Evolutionary conservation across 768 basidiomycete genomes (phyloP).

Genomic region (Auricularia cornea): DNA sequence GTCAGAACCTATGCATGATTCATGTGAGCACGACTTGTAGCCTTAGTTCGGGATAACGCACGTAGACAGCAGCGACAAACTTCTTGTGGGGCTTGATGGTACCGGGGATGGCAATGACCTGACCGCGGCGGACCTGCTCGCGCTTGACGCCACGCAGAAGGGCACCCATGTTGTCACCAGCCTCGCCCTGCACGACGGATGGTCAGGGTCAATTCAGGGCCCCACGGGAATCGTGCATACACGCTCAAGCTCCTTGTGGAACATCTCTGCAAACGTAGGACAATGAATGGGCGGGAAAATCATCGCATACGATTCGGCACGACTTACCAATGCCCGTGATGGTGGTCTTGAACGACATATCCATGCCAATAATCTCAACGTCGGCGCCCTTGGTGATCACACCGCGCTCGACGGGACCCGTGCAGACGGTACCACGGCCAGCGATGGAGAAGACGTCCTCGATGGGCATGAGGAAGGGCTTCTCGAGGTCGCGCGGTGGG

Average conservation of each 20-base stretch:
- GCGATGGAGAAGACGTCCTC: slow-evolving; percentile 98
- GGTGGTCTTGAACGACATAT: slow-evolving; percentile 76
- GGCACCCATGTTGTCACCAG: slow-evolving; percentile 99
- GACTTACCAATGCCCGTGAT: slow-evolving; percentile 83
- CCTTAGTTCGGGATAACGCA: slow-evolving; percentile 24
- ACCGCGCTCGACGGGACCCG: slow-evolving; percentile 93
- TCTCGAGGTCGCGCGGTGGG: slow-evolving; percentile 91
- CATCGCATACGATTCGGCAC: no score
- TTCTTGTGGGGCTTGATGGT: slow-evolving; percentile 91
- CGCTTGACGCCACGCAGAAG: slow-evolving; percentile 95
- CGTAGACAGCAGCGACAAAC: slow-evolving; percentile 90
- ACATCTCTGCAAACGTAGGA: slow-evolving; percentile 87
- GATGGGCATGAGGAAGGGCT: slow-evolving; percentile 92
- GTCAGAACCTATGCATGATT: slow-evolving; percentile 52
- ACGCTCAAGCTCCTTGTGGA: slow-evolving; percentile 98
- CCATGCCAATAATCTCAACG: slow-evolving; percentile 87
- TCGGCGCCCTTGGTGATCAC: slow-evolving; percentile 84
- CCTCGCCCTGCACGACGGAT: slow-evolving; percentile 58
- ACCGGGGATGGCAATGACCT: slow-evolving; percentile 82
- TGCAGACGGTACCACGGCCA: slow-evolving; percentile 96
- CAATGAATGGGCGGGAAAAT: no score
- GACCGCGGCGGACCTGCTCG: slow-evolving; percentile 89
- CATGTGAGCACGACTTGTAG: slow-evolving; percentile 1
- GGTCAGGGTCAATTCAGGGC: background rate
- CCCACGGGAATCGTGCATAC: slow-evolving; percentile 30